Percentiles rank a stretch among this genome's conserved stretches.
phyloP scores from a whole-genome alignment of 2,329 filamentous ascomycete genomes.

The Bertia moriformis region DNA sequence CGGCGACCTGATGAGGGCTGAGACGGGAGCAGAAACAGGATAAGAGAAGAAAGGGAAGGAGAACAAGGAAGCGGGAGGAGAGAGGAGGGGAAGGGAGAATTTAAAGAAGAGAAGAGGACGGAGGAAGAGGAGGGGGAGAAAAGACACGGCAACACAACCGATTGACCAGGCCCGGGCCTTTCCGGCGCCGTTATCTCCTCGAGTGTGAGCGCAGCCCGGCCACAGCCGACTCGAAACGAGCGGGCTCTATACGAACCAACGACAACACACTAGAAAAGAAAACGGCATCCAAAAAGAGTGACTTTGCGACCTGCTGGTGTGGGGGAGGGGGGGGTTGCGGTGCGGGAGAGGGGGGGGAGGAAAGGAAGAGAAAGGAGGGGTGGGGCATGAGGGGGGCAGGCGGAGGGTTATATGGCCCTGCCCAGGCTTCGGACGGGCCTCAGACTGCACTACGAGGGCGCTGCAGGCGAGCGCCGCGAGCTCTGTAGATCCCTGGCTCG shows the following conservation, averaged over 20 bases:
- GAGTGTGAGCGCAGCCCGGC: too few relatives aligned
- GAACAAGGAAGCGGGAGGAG: too few relatives aligned
- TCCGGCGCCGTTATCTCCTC: background rate
- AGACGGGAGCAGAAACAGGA: too few relatives aligned
- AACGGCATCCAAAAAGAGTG: slow-evolving; percentile 26
- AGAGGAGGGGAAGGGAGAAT: too few relatives aligned
- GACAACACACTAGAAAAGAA: slow-evolving; percentile 37
- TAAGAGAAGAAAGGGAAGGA: too few relatives aligned
- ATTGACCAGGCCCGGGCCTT: background rate
- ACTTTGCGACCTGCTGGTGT: slow-evolving; percentile 44
- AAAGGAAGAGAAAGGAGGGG: slow-evolving; percentile 27
- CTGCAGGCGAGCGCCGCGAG: too few relatives aligned
- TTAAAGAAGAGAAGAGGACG: slow-evolving; percentile 38
- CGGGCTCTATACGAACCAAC: too few relatives aligned
- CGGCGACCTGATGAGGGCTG: too few relatives aligned
- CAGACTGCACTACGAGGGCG: too few relatives aligned
- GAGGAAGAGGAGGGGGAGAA: slow-evolving; percentile 24
- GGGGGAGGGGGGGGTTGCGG: slow-evolving; percentile 11
- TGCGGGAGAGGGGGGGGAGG: slow-evolving; percentile 28
- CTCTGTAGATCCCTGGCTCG: too few relatives aligned
- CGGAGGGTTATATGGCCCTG: slow-evolving; percentile 28
- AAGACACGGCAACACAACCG: slow-evolving; percentile 19
- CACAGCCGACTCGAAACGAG: too few relatives aligned
- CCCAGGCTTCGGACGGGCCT: too few relatives aligned
- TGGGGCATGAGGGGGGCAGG: slow-evolving; percentile 15